Base-by-base conservation (phyloP, 768 basidiomycete species). In the Pseudohyphozyma bogoriensis region DNA sequence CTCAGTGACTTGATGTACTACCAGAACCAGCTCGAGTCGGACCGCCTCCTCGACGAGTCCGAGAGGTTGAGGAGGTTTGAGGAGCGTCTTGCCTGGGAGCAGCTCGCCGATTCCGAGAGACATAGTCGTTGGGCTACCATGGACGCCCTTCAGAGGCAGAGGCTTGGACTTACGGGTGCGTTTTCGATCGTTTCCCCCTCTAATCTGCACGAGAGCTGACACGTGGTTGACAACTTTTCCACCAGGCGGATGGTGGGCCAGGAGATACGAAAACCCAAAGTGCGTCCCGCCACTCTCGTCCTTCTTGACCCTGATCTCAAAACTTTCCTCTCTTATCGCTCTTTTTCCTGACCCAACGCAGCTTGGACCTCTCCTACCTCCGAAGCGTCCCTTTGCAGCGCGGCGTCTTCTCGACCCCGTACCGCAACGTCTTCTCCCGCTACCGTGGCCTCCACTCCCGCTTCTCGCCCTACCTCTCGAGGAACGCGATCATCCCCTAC, bases 21-120 rank as follows among this genome's bases (percentile, higher is more conserved):
- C 32, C 64, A 65, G 37, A 50, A 26, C 20, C 57, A 52, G 28
- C 60, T 65, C 56, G 64, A 61, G 18, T 31, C 53, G 49, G 57
- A 65, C 51, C 18, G 18, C 3, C 57, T 54, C 6, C 53, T 65
- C 2, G 26, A 42, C n/a, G 54, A 58, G 12, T 1, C 11, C 1
- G 59, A 65, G 31, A 33, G 64, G 11, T 31, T 65, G 11, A 28
- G 31, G 8, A 40, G 64, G 15, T 65, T 56, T 56, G 64, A 65
- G 24, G 49, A 46, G 9, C 46, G 64, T 4, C 51, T 65, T 22
- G 51, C 37, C 6, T 65, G 56, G 56, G 64, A 65, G 39, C 36
- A 58, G 45, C 57, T 65, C 18, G 44, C 36, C 36, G 64, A 59
- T 2, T 49, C 16, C 0, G 54, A 28, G 35, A 39, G 64, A 15